Percentiles rank a stretch among this genome's conserved stretches.
These are phyloP conservation scores for Puccinia horiana DNA, from an alignment of 1,284 basidiomycete species.

Conservation along the genomic window DNA sequence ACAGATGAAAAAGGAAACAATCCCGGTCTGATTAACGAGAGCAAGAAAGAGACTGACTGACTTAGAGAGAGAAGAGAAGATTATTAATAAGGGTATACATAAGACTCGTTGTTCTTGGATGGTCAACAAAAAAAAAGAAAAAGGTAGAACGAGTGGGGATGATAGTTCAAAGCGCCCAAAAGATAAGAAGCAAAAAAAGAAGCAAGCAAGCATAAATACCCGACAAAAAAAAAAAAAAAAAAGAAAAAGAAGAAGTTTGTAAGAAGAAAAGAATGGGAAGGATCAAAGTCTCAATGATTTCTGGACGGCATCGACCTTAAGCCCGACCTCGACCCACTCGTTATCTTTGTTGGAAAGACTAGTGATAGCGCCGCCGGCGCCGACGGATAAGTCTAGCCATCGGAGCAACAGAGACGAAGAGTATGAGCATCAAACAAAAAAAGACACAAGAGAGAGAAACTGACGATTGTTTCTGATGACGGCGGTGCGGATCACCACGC, in stretches of 20 bases:
- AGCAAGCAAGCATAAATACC: too few species aligned
- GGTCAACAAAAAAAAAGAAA: too few species aligned
- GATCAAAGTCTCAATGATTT: conserved; percentile 9
- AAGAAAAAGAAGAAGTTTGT: background rate
- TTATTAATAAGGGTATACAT: too few species aligned
- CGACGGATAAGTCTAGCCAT: conserved; percentile 65
- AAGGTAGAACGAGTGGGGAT: too few species aligned
- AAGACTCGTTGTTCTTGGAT: too few species aligned
- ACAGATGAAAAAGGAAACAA: too few species aligned
- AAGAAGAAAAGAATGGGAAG: background rate
- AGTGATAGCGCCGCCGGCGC: conserved; percentile 94
- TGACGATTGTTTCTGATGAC: conserved; percentile 69
- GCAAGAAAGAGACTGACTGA: too few species aligned
- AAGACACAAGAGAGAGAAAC: background rate
- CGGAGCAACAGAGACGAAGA: conserved; percentile 36
- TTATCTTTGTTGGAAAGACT: conserved; percentile 80
- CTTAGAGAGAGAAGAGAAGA: too few species aligned
- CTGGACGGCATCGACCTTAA: conserved; percentile 67
- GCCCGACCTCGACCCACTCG: conserved; percentile 92
- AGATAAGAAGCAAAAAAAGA: too few species aligned
- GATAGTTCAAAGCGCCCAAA: too few species aligned
- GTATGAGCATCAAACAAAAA: background rate
- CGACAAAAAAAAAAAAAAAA: background rate
- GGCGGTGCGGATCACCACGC: conserved; percentile 92
- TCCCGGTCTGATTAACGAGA: too few species aligned